Evolutionary conservation across 2,329 filamentous ascomycete species (phyloP).

Genomic region (Neopestalotiopsis sp.): DNA sequence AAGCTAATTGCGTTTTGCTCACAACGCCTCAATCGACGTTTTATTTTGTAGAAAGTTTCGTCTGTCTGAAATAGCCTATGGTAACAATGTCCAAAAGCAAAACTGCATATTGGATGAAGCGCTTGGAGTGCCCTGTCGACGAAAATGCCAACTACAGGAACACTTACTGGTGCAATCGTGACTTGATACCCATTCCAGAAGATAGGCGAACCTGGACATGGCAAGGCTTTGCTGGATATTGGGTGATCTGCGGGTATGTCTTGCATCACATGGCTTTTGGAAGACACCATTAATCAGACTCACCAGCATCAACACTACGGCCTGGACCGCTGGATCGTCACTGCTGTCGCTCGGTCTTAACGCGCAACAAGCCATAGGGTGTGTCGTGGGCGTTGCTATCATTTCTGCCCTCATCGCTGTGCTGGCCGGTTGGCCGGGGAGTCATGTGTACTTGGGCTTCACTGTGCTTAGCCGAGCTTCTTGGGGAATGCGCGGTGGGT

Average conservation of each 20-base stretch:
- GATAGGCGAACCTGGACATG: slow-evolving; percentile 33
- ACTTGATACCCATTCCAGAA: slow-evolving; percentile 35
- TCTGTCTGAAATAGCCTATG: not conserved
- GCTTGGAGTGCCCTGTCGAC: slow-evolving; percentile 23
- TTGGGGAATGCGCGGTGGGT: slow-evolving; percentile 33
- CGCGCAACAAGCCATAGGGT: slow-evolving; percentile 34
- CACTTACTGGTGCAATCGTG: slow-evolving; percentile 38
- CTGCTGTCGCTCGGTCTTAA: slow-evolving; percentile 34
- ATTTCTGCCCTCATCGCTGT: slow-evolving; percentile 38
- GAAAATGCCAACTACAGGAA: slow-evolving; percentile 35
- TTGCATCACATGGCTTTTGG: not conserved
- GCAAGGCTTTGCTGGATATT: slow-evolving; percentile 36
- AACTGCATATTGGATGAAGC: slow-evolving; percentile 16
- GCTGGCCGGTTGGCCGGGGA: slow-evolving; percentile 39
- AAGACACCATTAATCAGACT: not conserved
- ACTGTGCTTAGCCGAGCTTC: slow-evolving; percentile 36
- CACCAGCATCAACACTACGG: not conserved
- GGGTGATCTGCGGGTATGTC: slow-evolving; percentile 33
- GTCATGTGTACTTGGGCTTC: slow-evolving; percentile 38
- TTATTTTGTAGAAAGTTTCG: not conserved
- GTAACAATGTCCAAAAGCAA: slow-evolving; percentile 10
- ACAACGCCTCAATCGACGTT: not conserved
- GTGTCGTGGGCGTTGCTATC: slow-evolving; percentile 37
- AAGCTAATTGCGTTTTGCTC: not conserved
- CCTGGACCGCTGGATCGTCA: slow-evolving; percentile 33